These are phyloP conservation scores for Rhinocladiella mackenziei DNA, from an alignment of 2,329 filamentous ascomycete genomes.

Conservation along the genomic window DNA sequence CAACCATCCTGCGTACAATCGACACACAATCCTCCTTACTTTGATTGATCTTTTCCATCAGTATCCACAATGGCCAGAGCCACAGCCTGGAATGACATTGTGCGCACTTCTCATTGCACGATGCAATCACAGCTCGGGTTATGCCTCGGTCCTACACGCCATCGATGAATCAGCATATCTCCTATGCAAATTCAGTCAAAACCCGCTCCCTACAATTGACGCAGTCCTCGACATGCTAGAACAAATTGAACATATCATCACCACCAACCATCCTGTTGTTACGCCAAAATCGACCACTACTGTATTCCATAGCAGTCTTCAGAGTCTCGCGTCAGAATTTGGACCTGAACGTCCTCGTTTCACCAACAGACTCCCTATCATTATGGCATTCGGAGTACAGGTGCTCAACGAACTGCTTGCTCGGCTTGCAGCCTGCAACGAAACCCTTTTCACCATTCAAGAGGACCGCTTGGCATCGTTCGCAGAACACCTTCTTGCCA, in stretches of 20 bases:
- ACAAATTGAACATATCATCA: constrained; percentile 21
- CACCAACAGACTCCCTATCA: constrained; percentile 19
- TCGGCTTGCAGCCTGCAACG: constrained; percentile 4
- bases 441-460: constrained; percentile 22
- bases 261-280: constrained; percentile 18
- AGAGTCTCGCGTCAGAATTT: constrained; percentile 22
- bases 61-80: constrained; percentile 26
- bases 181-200: constrained; percentile 12
- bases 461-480: constrained; percentile 21
- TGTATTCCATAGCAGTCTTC: constrained; percentile 17
- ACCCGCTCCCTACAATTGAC: constrained; percentile 20
- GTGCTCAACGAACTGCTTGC: constrained; percentile 19
- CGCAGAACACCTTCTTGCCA: constrained; percentile 19
- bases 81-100: constrained; percentile 25
- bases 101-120: constrained; percentile 23
- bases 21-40: constrained; percentile 25
- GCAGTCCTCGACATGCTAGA: constrained; percentile 23
- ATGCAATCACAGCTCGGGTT: constrained; percentile 23
- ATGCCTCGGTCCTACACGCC: constrained; percentile 10
- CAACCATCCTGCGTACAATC: constrained; percentile 25
- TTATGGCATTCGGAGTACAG: constrained; percentile 23
- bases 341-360: constrained; percentile 19
- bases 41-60: constrained; percentile 20
- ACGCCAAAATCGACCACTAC: constrained; percentile 19
- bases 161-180: constrained; percentile 19